Conservation (phyloP, 352 stramenopile genomes). For the Phytopythium ostracodes region DNA sequence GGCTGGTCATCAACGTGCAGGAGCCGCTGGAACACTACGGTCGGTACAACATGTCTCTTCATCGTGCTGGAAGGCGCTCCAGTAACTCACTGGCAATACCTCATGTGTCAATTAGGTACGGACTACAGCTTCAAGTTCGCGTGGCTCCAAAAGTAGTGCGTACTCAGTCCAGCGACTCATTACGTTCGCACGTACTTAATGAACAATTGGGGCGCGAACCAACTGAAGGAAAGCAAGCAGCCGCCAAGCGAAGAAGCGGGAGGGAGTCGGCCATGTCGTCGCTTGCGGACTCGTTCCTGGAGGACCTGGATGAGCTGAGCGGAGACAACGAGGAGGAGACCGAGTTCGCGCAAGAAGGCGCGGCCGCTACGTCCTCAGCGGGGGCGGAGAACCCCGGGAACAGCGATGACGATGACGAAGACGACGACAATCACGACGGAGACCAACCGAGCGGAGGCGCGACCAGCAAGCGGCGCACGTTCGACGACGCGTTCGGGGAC, state of each 20-base stretch:
- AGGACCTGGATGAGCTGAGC: conserved; percentile 88
- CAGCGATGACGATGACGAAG: conserved; percentile 12
- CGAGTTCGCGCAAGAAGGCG: conserved; percentile 21
- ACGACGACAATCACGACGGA: conserved; percentile 16
- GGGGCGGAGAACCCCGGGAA: not conserved
- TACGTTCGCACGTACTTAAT: not conserved
- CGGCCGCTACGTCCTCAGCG: not conserved
- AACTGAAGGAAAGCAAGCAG: too few species aligned
- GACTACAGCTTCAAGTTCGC: conserved; percentile 7
- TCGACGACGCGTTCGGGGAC: conserved; percentile 15
- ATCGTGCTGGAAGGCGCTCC: too few species aligned
- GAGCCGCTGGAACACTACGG: conserved; percentile 2
- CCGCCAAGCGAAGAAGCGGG: not conserved
- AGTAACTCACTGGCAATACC: not conserved
- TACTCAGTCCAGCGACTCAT: not conserved
- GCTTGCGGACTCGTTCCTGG: conserved; percentile 85
- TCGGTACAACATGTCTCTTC: not conserved
- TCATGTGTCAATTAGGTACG: not conserved
- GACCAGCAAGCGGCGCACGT: conserved; percentile 14
- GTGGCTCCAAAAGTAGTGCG: not conserved
- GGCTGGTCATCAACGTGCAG: not conserved
- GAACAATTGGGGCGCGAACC: not conserved
- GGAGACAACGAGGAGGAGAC: conserved; percentile 73
- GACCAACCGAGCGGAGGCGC: conserved; percentile 20
- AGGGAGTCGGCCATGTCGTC: conserved; percentile 53